Evolutionary conservation across 2,329 filamentous ascomycete species (phyloP).

Genomic region (Furcasterigmium furcatum): DNA sequence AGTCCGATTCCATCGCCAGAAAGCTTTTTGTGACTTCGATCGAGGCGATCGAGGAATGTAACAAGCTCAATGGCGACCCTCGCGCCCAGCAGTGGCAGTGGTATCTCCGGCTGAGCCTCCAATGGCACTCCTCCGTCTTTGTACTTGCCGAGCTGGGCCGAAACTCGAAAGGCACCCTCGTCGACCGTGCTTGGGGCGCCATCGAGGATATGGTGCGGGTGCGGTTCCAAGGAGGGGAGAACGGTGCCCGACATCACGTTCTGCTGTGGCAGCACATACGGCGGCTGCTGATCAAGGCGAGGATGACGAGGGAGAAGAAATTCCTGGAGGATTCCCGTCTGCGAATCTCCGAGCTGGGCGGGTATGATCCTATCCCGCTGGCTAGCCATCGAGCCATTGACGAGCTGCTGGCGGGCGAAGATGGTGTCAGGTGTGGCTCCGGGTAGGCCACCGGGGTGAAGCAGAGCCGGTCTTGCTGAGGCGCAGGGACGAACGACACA

Average conservation of each 20-base stretch:
- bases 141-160: background rate
- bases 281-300: constrained; percentile 2
- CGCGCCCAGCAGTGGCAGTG: background rate
- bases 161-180: background rate
- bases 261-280: background rate
- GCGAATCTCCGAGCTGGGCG: background rate
- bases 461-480: too few species aligned
- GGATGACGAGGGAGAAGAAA: constrained; percentile 1
- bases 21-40: background rate
- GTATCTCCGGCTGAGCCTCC: background rate
- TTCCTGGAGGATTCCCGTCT: background rate
- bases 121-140: background rate
- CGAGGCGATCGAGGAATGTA: background rate
- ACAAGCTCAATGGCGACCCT: background rate
- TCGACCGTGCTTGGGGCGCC: background rate
- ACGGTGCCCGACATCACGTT: background rate
- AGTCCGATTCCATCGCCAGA: background rate
- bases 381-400: constrained; percentile 1
- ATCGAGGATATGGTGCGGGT: background rate
- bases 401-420: background rate
- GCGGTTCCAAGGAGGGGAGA: background rate
- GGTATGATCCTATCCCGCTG: background rate
- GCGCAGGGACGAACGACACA: too few species aligned
- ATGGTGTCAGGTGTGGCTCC: too few species aligned
- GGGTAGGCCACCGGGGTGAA: too few species aligned